Evolutionary conservation across 139 green algal species (phyloP), one percentile per base, ranked within the genome.

Genomic region (Closterium sp.): DNA sequence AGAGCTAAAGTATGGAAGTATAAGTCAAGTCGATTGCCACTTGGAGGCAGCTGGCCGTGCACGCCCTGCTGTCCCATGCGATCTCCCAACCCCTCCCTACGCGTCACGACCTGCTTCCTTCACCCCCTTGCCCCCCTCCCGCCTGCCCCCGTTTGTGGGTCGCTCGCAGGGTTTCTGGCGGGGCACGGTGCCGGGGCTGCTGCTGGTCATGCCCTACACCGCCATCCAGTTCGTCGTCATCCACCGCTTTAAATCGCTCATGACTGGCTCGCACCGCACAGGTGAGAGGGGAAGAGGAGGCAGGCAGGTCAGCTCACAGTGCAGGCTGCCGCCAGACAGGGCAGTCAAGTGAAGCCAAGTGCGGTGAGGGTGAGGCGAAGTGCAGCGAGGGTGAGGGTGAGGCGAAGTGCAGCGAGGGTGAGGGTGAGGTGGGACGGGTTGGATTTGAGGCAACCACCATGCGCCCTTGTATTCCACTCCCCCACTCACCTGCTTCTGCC

Each of bases 221-320:
- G 98, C 97, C 16, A 97, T 99, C 6, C 98, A 99, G 93, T 99
- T 99, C 91, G 96, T 97, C n/a, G 94, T 97, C 4, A 91, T 99
- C 85, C 94, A 97, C 84, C 94, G 98, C 84, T 96, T 95, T 91
- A 91, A 92, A 31, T 89, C 86, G 30, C 36, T 89, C 35, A 34
- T 89, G 86, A 33, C 86, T 28, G 86, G 38, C 86, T 89, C 86
- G 8, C 30, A 33, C 86, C 55, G 55, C 55, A 76, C 55, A 76
- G 55, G 55, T 76, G 55, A 76, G n/a, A n/a, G n/a, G n/a, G n/a
- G n/a, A n/a, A n/a, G n/a, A n/a, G n/a, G n/a, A n/a, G n/a, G n/a
- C n/a, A n/a, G n/a, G n/a, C 55, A 76, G 55, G 55, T 76, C 16
- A 76, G 55, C 12, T 16, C 55, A 76, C 55, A 76, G 55, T 16